phyloP scores from a whole-genome alignment of 768 basidiomycete genomes.

The Serpula lacrymans region DNA sequence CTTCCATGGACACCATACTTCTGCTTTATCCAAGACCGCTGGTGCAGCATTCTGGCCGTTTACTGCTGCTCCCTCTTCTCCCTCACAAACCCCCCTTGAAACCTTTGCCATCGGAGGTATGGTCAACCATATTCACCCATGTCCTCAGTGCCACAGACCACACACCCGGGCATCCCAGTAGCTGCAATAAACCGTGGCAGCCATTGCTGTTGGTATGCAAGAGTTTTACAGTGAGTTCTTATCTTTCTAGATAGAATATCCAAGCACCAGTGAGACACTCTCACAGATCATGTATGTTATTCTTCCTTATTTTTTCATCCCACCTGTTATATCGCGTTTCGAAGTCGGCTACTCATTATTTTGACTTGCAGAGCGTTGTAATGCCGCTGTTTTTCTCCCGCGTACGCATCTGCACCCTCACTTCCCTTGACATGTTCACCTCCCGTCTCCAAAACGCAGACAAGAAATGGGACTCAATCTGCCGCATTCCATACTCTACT shows the following conservation, averaged over 20 bases:
- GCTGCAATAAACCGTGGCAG: conserved; percentile 11
- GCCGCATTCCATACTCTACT: conserved; percentile 80
- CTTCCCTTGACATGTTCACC: conserved; percentile 55
- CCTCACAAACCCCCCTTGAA: conserved; percentile 49
- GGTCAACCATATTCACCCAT: conserved; percentile 57
- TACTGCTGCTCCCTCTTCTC: conserved; percentile 67
- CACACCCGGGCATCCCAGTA: conserved; percentile 9
- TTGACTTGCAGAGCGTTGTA: conserved; percentile 49
- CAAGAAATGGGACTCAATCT: conserved; percentile 82
- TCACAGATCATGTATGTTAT: background rate
- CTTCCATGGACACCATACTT: conserved; percentile 36
- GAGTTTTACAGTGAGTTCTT: conserved; percentile 33
- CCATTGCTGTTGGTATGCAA: conserved; percentile 38
- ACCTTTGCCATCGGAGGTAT: conserved; percentile 66
- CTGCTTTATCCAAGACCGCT: conserved; percentile 68
- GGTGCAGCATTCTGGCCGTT: conserved; percentile 51
- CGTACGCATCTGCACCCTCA: conserved; percentile 41
- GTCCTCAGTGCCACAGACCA: conserved; percentile 18
- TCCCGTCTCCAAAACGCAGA: conserved; percentile 59
- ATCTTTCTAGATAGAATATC: conserved; percentile 18
- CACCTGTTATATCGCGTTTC: background rate
- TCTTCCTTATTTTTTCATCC: background rate
- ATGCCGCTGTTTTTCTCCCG: conserved; percentile 66
- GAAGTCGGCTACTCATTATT: background rate
- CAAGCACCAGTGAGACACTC: too few relatives aligned